Base-by-base conservation (phyloP, 805 yeast genomes). In the Cyberlindnera mycetangii region DNA sequence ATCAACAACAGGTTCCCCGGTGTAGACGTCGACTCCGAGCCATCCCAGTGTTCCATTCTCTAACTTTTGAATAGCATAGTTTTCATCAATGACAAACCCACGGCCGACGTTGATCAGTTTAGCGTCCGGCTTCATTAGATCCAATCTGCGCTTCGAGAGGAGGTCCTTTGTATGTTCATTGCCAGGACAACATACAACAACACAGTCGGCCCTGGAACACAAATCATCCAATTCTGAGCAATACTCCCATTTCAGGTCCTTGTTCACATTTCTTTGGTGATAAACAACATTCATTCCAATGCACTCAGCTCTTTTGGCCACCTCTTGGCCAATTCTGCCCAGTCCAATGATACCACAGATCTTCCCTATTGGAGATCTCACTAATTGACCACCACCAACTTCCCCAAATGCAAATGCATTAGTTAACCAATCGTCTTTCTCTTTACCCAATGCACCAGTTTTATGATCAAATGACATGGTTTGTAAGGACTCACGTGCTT, bases 11-110 rank as follows among this genome's bases (percentile, higher is more conserved):
- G 87, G 87, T 56, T 81, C 87, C 14, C 67, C 54, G 53, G 76
- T 76, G 54, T 68, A 81, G 2, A 81, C 86, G 56, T 81, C 88
- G 41, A 75, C 61, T 0, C 85, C 88, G 5, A 81, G 73, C 60
- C 74, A 79, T 32, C 76, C 63, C 5, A 81, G 62, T 28, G 69
- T 69, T 0, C 80, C 81, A 7, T 58, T 37, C 40, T 69, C 61
- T 3, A 62, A 44, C 12, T 41, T 40, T 12, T 64, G 61, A 9
- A 75, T 70, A 19, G 81, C 63, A 1, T 76, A 78, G 10, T 69
- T 64, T 53, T 76, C 78, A 48, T 55, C 81, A 36, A 80, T 58
- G 14, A 79, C 69, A 7, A 65, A 54, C 2, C 86, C 88, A 47
- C 87, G 65, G 4, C 87, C 86, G 19, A 79, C 71, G 58, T 81